Evolutionary conservation across 2,329 filamentous ascomycete genomes (phyloP).

Genomic region (Raffaelea ambrosiae): DNA sequence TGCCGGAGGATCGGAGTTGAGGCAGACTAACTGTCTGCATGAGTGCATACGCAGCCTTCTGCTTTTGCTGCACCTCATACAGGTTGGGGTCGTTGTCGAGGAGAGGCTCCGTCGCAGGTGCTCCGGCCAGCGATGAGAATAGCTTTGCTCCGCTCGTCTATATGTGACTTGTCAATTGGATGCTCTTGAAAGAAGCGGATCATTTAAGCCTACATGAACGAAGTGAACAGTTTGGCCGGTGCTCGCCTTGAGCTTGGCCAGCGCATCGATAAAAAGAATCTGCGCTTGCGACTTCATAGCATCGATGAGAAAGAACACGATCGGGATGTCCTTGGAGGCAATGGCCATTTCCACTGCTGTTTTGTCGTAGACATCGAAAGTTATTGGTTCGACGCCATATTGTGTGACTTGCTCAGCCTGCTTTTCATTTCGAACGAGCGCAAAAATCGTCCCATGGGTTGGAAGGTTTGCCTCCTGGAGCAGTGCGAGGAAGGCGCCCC

Average conservation of each 20-base stretch:
- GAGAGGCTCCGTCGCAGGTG: conserved; percentile 30
- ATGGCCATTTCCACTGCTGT: conserved; percentile 26
- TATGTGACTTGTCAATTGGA: too few species aligned
- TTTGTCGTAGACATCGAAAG: conserved; percentile 28
- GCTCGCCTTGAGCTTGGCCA: conserved; percentile 31
- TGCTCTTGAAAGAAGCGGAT: neutral
- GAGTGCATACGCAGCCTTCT: conserved; percentile 7
- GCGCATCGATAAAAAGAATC: conserved; percentile 32
- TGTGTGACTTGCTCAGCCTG: conserved; percentile 35
- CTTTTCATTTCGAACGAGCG: conserved; percentile 33
- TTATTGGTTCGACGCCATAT: conserved; percentile 33
- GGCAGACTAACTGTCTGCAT: neutral
- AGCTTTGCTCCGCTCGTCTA: conserved; percentile 43
- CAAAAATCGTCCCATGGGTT: conserved; percentile 32
- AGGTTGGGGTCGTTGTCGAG: conserved; percentile 33
- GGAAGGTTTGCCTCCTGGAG: conserved; percentile 27
- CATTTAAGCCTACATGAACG: conserved; percentile 21
- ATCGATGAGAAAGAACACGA: conserved; percentile 41
- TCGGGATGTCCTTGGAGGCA: conserved; percentile 31
- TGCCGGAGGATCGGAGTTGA: too few species aligned
- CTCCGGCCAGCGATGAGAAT: conserved; percentile 37
- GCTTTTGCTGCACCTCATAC: conserved; percentile 32
- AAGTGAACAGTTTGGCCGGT: conserved; percentile 37
- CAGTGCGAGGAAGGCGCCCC: conserved; percentile 37
- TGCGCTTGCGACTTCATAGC: conserved; percentile 23